phyloP scores from a whole-genome alignment of 31 red algal genomes.

The Asparagopsis taxiformis region DNA sequence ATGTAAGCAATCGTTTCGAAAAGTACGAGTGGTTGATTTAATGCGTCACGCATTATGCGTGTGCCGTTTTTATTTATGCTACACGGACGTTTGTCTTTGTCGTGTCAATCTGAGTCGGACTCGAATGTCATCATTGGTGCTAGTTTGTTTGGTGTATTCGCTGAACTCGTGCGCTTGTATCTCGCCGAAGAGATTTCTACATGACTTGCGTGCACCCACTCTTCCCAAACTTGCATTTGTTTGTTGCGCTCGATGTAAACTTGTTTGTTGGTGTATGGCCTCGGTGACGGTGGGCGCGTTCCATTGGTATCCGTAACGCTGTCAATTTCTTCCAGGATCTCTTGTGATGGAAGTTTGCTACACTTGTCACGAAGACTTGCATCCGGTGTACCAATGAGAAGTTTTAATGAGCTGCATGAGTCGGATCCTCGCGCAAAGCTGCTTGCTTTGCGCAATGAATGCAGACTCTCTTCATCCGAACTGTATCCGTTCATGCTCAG shows the following conservation, averaged over 20 bases:
- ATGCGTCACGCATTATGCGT: background rate
- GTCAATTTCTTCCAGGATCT: slow-evolving; percentile 2
- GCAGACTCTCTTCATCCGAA: slow-evolving; percentile 14
- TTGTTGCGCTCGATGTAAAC: slow-evolving; percentile 58
- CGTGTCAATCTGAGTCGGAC: slow-evolving; percentile 22
- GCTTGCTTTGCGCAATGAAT: slow-evolving; percentile 9
- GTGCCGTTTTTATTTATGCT: no score
- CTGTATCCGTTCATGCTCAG: slow-evolving; percentile 5
- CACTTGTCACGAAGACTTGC: background rate
- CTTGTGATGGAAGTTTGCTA: slow-evolving; percentile 8
- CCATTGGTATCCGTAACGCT: background rate
- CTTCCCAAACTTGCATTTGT: slow-evolving; percentile 66
- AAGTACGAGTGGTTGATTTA: slow-evolving; percentile 72
- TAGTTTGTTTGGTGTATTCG: slow-evolving; percentile 16
- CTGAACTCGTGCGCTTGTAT: slow-evolving; percentile 25
- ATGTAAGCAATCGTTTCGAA: slow-evolving; percentile 59
- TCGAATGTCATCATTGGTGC: slow-evolving; percentile 5
- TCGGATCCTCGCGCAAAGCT: slow-evolving; percentile 29
- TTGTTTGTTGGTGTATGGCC: slow-evolving; percentile 12
- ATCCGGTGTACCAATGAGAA: slow-evolving; percentile 4
- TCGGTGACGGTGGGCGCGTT: slow-evolving; percentile 42
- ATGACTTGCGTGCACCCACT: slow-evolving; percentile 24
- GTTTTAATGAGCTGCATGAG: slow-evolving; percentile 8
- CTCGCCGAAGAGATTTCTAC: slow-evolving; percentile 8
- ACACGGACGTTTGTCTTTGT: no score